phyloP scores from a whole-genome alignment of 177 flowering plant genomes.

The Vitis hybrid region DNA sequence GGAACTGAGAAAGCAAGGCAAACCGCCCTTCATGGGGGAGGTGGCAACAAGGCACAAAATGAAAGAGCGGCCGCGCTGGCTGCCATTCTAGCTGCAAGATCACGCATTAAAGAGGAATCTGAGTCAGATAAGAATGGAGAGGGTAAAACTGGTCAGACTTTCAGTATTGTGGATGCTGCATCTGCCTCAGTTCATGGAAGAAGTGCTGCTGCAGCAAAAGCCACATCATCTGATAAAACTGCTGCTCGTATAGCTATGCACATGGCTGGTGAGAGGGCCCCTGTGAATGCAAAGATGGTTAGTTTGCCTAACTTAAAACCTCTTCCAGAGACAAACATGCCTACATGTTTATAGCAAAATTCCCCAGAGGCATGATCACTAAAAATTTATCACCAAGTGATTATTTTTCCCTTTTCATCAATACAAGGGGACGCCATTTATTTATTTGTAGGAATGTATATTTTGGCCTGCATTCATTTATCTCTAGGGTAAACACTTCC shows the following conservation, averaged over 20 bases:
- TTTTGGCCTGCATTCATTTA: too few relatives aligned
- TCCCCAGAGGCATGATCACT: too few relatives aligned
- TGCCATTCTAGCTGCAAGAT: constrained; percentile 73
- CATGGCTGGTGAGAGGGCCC: constrained; percentile 91
- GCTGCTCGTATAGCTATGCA: constrained; percentile 96
- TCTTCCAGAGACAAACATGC: background rate
- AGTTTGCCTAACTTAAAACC: constrained; percentile 16
- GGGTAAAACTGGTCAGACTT: constrained; percentile 44
- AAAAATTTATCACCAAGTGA: too few relatives aligned
- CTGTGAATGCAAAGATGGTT: constrained; percentile 92
- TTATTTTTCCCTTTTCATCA: too few relatives aligned
- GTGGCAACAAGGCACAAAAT: constrained; percentile 86
- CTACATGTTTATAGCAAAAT: background rate
- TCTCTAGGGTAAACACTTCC: too few relatives aligned
- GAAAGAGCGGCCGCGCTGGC: constrained; percentile 95
- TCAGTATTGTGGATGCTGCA: constrained; percentile 96
- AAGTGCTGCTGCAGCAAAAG: constrained; percentile 95
- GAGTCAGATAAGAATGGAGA: constrained; percentile 52
- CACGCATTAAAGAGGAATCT: constrained; percentile 67
- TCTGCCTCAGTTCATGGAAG: constrained; percentile 99
- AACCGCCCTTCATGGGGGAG: constrained; percentile 90
- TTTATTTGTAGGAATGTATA: too few relatives aligned
- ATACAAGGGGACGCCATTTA: too few relatives aligned
- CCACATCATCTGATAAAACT: constrained; percentile 76
- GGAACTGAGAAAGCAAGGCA: constrained; percentile 89